phyloP scores from a whole-genome alignment of 768 basidiomycete species.

The Suillus lakei region DNA sequence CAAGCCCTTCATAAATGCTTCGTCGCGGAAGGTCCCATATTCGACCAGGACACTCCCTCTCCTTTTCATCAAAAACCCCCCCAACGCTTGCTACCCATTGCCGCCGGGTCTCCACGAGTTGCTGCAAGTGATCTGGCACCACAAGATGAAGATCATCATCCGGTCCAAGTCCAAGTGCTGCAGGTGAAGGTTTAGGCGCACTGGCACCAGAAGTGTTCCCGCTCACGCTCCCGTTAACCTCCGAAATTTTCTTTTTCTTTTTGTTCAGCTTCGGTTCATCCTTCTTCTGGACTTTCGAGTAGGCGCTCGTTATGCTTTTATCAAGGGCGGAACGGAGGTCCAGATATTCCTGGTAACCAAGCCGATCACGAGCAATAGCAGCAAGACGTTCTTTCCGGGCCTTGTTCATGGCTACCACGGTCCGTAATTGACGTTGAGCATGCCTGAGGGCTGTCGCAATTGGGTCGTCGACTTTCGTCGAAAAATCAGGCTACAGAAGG shows the following conservation, averaged over 20 bases:
- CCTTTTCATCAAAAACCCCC: conserved; percentile 74
- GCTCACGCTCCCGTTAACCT: conserved; percentile 36
- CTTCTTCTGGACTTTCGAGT: conserved; percentile 83
- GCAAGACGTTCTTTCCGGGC: conserved; percentile 75
- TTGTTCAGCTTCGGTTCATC: conserved; percentile 68
- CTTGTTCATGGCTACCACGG: conserved; percentile 82
- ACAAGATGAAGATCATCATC: conserved; percentile 68
- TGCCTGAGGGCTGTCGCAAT: conserved; percentile 89
- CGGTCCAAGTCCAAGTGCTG: conserved; percentile 69
- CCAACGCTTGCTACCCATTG: conserved; percentile 84
- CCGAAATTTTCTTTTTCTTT: conserved; percentile 73
- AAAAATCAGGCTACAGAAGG: conserved; percentile 65
- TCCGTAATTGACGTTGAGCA: conserved; percentile 81
- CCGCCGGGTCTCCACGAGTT: conserved; percentile 75
- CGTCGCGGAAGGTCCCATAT: conserved; percentile 78
- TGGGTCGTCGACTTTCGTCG: conserved; percentile 88
- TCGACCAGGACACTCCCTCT: conserved; percentile 63
- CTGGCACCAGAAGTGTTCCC: conserved; percentile 38
- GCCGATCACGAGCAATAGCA: conserved; percentile 79
- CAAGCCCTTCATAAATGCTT: conserved; percentile 79
- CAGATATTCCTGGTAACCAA: conserved; percentile 92
- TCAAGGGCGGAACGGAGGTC: conserved; percentile 86
- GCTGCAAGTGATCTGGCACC: conserved; percentile 69
- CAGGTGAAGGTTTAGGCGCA: conserved; percentile 64
- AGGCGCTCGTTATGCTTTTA: conserved; percentile 76